Conservation (phyloP, 2,329 filamentous ascomycete species). For the Chalaropsis ovoidea region DNA sequence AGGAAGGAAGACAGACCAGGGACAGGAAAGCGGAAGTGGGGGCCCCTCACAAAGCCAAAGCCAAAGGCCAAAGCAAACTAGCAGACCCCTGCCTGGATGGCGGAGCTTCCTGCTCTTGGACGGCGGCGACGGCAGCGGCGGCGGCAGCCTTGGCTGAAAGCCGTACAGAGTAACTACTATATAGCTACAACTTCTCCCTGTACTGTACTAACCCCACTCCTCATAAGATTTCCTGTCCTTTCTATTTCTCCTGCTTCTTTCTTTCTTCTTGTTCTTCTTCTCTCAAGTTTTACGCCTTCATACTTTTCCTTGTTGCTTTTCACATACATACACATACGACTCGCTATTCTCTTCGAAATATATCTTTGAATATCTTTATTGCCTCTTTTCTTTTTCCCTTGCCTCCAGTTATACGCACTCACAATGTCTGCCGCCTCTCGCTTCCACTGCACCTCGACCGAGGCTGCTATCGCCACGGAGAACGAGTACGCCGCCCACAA, state of each 20-base stretch:
- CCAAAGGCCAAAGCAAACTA: not conserved
- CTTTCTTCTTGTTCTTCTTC: not conserved
- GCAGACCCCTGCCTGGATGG: not conserved
- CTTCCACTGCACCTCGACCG: conserved; percentile 68
- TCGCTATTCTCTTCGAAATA: not conserved
- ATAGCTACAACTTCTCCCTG: not conserved
- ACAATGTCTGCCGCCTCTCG: conserved; percentile 49
- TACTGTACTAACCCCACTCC: not conserved
- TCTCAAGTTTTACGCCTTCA: not conserved
- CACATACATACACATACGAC: not conserved
- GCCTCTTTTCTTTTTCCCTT: conserved; percentile 1
- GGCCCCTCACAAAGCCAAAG: not conserved
- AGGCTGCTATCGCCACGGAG: conserved; percentile 70
- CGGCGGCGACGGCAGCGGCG: conserved; percentile 2
- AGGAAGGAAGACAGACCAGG: not conserved
- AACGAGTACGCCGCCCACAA: conserved; percentile 88
- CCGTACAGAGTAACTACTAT: not conserved
- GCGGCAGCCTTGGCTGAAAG: not conserved
- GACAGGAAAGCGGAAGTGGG: not conserved
- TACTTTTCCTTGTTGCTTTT: not conserved
- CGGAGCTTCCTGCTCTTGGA: not conserved
- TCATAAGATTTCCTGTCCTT: not conserved
- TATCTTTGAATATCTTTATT: conserved; percentile 8
- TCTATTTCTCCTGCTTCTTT: too few species aligned
- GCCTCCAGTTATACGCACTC: conserved; percentile 18